A percentile compares a stretch with the other conserved stretches of the same genome.
phyloP scores from a whole-genome alignment of 164 flowering plant genomes.

The Vitis labrusca region DNA sequence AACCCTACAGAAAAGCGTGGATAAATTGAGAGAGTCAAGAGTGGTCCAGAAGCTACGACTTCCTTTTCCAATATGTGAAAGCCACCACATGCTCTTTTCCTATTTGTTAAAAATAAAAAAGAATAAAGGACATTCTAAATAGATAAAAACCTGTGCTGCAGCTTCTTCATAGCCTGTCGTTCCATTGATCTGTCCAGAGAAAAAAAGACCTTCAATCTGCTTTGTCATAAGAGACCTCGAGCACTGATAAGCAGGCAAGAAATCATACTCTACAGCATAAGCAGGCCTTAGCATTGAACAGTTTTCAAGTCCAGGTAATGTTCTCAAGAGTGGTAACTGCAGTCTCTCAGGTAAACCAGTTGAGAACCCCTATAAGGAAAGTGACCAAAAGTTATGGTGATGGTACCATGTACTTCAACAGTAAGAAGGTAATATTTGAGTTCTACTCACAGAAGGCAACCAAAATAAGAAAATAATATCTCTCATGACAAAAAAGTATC shows the following conservation, averaged over 20 bases:
- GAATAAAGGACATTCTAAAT: neutral
- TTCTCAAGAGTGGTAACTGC: slow-evolving; percentile 85
- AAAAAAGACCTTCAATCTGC: slow-evolving; percentile 85
- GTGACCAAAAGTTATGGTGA: slow-evolving; percentile 7
- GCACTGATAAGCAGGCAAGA: slow-evolving; percentile 92
- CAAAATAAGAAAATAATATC: too few species aligned
- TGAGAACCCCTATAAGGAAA: slow-evolving; percentile 75
- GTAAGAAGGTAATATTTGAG: neutral
- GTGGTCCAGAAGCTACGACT: neutral
- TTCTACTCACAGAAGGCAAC: neutral
- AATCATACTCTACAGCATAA: slow-evolving; percentile 98
- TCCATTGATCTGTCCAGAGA: slow-evolving; percentile 99
- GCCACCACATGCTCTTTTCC: neutral
- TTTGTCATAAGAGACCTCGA: slow-evolving; percentile 94
- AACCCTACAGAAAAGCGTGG: slow-evolving; percentile 51
- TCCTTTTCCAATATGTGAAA: neutral
- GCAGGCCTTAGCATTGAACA: slow-evolving; percentile 99
- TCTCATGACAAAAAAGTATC: neutral
- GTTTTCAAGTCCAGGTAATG: slow-evolving; percentile 94
- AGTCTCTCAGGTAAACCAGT: slow-evolving; percentile 96
- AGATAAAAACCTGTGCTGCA: slow-evolving; percentile 81
- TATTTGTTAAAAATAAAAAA: neutral
- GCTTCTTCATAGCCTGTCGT: slow-evolving; percentile 99
- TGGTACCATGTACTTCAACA: neutral
- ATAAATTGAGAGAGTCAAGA: neutral